Evolutionary conservation across 2,329 filamentous ascomycete species (phyloP).

Genomic region (Neonectria neomacrospora): DNA sequence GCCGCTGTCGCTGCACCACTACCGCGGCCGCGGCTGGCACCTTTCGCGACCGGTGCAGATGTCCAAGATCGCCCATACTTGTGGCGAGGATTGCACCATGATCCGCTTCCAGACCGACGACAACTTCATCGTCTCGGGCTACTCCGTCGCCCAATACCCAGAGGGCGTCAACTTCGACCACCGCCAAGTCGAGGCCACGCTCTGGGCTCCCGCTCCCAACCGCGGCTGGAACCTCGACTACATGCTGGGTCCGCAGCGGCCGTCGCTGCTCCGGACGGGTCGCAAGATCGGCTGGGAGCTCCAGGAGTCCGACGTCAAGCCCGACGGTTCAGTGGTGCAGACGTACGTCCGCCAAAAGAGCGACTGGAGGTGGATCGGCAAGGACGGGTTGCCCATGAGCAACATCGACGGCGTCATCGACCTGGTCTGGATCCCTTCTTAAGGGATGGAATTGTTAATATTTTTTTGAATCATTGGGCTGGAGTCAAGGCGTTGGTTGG

Average conservation of each 20-base stretch:
- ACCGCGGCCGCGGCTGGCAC: conserved; percentile 70
- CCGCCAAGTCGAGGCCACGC: conserved; percentile 64
- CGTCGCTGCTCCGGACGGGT: conserved; percentile 59
- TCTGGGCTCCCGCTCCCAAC: conserved; percentile 59
- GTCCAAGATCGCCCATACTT: conserved; percentile 67
- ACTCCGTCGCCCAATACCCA: conserved; percentile 68
- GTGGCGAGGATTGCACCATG: conserved; percentile 69
- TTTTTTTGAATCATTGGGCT: conserved; percentile 8
- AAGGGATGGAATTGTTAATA: not conserved
- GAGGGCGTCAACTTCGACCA: conserved; percentile 61
- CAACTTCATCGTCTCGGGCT: conserved; percentile 67
- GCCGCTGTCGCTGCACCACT: conserved; percentile 72
- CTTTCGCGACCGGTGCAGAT: conserved; percentile 64
- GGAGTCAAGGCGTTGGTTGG: conserved; percentile 22
- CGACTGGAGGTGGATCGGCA: conserved; percentile 64
- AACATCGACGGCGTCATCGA: conserved; percentile 66
- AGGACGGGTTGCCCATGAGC: conserved; percentile 60
- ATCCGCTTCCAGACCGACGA: conserved; percentile 67
- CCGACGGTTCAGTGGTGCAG: conserved; percentile 63
- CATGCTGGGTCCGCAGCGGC: conserved; percentile 61
- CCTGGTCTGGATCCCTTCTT: conserved; percentile 64
- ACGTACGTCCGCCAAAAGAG: conserved; percentile 64
- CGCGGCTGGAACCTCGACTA: conserved; percentile 64
- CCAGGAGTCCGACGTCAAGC: conserved; percentile 58
- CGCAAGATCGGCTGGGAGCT: conserved; percentile 66